phyloP scores from a whole-genome alignment of 202 grass and related monocot genomes.

The Schoenoplectus triqueter region DNA sequence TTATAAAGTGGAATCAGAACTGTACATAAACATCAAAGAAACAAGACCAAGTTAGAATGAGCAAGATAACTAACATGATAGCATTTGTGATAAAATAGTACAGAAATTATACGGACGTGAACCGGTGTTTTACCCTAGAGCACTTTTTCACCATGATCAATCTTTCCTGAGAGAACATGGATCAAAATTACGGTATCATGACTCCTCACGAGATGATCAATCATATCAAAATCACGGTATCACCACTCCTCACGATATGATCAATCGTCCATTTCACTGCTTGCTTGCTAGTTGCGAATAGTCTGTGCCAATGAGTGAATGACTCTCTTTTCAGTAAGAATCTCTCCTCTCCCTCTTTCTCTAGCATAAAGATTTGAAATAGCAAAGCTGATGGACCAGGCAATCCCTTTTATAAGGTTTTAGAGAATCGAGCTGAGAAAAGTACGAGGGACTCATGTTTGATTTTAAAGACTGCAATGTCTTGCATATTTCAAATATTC shows the following conservation, averaged over 20 bases:
- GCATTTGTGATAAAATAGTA: background rate
- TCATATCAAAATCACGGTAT: no score
- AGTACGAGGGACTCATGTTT: background rate
- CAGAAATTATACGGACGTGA: constrained; percentile 47
- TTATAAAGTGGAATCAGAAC: constrained; percentile 83
- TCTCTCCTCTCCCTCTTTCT: background rate
- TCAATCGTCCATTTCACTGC: constrained; percentile 60
- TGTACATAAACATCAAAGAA: constrained; percentile 36
- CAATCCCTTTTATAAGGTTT: background rate
- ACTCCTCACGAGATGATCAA: no score
- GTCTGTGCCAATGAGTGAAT: constrained; percentile 58
- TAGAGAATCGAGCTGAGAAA: background rate
- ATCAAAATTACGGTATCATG: constrained; percentile 58
- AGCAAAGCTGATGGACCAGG: background rate
- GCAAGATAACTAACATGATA: background rate
- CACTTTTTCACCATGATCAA: constrained; percentile 59
- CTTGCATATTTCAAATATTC: no score
- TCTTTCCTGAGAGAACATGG: constrained; percentile 62
- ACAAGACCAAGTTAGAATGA: constrained; percentile 17
- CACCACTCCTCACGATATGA: constrained; percentile 51
- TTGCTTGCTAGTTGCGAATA: constrained; percentile 79
- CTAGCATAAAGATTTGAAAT: background rate
- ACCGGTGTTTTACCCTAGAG: constrained; percentile 68
- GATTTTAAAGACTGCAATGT: no score
- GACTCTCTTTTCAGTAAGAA: background rate